Conservation (phyloP, 225 moss, liverwort and hornwort species). For the Antitrichia curtipendula region DNA sequence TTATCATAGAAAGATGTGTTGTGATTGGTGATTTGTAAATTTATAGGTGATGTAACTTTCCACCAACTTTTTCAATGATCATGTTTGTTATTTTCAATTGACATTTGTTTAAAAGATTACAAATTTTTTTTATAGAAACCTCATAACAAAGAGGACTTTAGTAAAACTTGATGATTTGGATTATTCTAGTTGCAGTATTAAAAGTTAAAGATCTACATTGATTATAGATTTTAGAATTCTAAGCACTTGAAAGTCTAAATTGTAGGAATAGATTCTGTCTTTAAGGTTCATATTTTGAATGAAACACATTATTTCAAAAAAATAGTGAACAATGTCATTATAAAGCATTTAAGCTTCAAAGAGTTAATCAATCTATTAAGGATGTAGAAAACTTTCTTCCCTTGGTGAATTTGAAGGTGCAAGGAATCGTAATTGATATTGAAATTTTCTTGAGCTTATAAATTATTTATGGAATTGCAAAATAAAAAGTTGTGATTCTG, state of each 20-base stretch:
- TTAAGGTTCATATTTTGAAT: neutral
- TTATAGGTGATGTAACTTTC: neutral
- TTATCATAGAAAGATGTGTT: neutral
- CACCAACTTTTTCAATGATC: neutral
- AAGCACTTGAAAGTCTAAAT: neutral
- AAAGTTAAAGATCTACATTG: neutral
- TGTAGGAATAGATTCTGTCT: neutral
- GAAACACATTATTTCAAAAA: neutral
- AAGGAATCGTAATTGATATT: neutral
- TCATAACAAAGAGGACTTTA: neutral
- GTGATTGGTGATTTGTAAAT: neutral
- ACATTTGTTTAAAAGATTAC: neutral
- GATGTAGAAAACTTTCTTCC: neutral
- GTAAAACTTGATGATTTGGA: neutral
- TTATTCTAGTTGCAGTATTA: neutral
- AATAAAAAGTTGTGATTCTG: neutral
- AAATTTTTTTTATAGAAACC: neutral
- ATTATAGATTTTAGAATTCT: neutral
- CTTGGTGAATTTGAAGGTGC: neutral
- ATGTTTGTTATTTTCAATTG: neutral
- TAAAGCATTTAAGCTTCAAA: neutral
- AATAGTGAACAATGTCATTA: neutral
- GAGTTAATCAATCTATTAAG: neutral
- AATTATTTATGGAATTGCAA: neutral
- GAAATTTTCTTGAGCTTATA: neutral